These are phyloP conservation scores for Acacia concinna DNA, from an alignment of 331 rosid species.

Conservation along the genomic window DNA sequence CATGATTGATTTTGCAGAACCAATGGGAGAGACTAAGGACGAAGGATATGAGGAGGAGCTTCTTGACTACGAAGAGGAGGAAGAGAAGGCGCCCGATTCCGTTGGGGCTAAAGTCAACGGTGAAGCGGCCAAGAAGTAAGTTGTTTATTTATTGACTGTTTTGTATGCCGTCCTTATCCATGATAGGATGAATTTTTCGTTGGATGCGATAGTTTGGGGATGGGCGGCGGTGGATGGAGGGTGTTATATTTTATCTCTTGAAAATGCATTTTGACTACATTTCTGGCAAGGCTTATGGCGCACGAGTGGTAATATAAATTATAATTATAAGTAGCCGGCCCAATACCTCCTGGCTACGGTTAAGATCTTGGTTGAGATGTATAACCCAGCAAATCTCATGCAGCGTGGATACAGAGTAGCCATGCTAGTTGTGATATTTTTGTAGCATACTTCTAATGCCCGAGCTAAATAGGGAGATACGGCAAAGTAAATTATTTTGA, in stretches of 20 bases:
- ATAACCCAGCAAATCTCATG: background rate
- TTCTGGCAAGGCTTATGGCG: background rate
- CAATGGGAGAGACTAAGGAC: slow-evolving; percentile 91
- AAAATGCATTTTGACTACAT: background rate
- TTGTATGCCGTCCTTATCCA: background rate
- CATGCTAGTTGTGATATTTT: background rate
- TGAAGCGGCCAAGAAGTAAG: slow-evolving; percentile 73
- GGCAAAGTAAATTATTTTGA: too few species aligned
- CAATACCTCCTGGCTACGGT: background rate
- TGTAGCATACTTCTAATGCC: background rate
- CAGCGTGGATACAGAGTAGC: background rate
- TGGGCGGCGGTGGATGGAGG: too few species aligned
- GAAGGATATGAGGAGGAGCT: slow-evolving; percentile 85
- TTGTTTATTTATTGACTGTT: background rate
- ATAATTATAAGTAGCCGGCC: background rate
- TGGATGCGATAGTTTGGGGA: background rate
- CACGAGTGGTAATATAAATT: background rate
- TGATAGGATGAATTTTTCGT: background rate
- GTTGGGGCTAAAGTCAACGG: slow-evolving; percentile 68
- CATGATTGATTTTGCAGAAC: slow-evolving; percentile 35
- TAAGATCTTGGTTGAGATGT: background rate
- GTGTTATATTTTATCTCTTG: background rate
- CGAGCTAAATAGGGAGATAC: background rate
- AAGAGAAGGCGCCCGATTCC: slow-evolving; percentile 70
- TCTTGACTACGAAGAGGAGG: slow-evolving; percentile 82